These are phyloP conservation scores for Arxiozyma telluris DNA, from an alignment of 1,139 yeast species.

Conservation along the genomic window DNA sequence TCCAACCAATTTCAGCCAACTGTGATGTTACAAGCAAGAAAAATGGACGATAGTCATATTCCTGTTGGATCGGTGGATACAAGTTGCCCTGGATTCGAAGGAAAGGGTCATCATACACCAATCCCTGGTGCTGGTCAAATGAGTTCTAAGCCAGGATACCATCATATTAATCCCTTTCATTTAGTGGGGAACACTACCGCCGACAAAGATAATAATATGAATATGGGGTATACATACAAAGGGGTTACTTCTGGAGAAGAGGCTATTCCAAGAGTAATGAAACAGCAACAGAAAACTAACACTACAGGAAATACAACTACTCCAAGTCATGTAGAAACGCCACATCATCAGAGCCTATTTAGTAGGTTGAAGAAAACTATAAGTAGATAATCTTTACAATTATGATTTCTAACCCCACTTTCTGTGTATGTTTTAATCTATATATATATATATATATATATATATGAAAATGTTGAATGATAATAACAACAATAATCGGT, in stretches of 20 bases:
- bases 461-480: neutral
- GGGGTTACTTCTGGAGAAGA: neutral
- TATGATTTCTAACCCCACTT: neutral
- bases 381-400: neutral
- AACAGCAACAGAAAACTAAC: neutral
- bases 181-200: neutral
- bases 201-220: neutral
- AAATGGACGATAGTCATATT: slow-evolving; percentile 11
- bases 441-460: too few relatives aligned
- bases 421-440: neutral
- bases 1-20: slow-evolving; percentile 4
- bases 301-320: neutral
- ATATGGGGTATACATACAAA: neutral
- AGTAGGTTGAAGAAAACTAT: neutral
- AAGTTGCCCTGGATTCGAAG: slow-evolving; percentile 9
- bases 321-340: neutral
- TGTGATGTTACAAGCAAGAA: slow-evolving; percentile 10
- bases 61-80: slow-evolving; percentile 11
- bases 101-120: slow-evolving; percentile 7
- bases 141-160: slow-evolving; percentile 1
- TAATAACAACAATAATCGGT: neutral
- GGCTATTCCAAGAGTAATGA: neutral
- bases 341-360: neutral
- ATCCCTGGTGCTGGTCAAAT: slow-evolving; percentile 15
- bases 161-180: slow-evolving; percentile 7